These are phyloP conservation scores for Neonectria faginata DNA, from an alignment of 2,329 filamentous ascomycete genomes.

Conservation along the genomic window DNA sequence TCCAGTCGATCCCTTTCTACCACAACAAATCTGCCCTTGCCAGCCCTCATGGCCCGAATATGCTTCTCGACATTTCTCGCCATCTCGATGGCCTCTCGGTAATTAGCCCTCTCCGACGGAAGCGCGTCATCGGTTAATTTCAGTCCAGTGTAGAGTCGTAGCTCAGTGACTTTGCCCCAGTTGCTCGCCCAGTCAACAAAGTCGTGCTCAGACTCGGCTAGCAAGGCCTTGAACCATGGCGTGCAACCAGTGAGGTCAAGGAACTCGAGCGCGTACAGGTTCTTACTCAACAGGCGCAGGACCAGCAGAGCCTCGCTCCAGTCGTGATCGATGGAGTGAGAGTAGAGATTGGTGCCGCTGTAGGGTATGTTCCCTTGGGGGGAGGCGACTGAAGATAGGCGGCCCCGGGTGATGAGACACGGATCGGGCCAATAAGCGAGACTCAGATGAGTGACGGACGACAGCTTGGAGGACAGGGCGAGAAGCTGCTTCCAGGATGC, in stretches of 20 bases:
- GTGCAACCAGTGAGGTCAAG: constrained; percentile 71
- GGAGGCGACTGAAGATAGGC: constrained; percentile 59
- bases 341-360: constrained; percentile 67
- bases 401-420: constrained; percentile 66
- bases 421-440: constrained; percentile 73
- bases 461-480: constrained; percentile 63
- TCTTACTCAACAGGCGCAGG: constrained; percentile 64
- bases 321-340: constrained; percentile 68
- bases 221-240: constrained; percentile 65
- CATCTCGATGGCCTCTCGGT: constrained; percentile 51
- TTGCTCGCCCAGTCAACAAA: constrained; percentile 65
- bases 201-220: constrained; percentile 56
- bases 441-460: constrained; percentile 69
- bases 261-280: constrained; percentile 69
- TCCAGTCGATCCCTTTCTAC: constrained; percentile 58
- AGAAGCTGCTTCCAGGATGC: constrained; percentile 71
- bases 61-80: constrained; percentile 61
- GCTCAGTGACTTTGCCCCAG: constrained; percentile 64
- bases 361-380: constrained; percentile 62
- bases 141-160: constrained; percentile 61
- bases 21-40: constrained; percentile 61
- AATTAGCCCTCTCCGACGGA: constrained; percentile 48
- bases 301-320: constrained; percentile 70
- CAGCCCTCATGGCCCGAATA: constrained; percentile 59
- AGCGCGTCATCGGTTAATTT: constrained; percentile 50